Percentiles rank a stretch among this genome's conserved stretches.
Conservation (phyloP, 495 filamentous ascomycete species). For the Penicillium canariense region DNA sequence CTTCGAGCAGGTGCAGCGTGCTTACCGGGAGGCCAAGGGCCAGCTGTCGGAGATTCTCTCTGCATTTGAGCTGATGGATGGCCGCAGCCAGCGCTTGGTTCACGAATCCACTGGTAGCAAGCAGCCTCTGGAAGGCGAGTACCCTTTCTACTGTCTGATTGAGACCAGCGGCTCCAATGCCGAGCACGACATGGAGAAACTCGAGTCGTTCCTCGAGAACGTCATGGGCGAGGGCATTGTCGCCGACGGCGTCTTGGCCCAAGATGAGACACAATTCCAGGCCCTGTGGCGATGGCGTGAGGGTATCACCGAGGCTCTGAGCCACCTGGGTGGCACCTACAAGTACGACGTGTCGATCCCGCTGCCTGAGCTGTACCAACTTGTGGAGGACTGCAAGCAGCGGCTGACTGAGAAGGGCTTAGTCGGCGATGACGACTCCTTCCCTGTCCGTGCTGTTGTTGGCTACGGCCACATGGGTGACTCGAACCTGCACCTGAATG, state of each 20-base stretch:
- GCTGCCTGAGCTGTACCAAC: conserved; percentile 75
- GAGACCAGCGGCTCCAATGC: conserved; percentile 93
- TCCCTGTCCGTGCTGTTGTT: conserved; percentile 83
- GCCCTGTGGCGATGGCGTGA: conserved; percentile 91
- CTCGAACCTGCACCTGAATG: conserved; percentile 89
- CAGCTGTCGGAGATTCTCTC: conserved; percentile 93
- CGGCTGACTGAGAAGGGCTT: conserved; percentile 70
- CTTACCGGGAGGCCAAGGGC: conserved; percentile 82
- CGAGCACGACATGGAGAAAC: conserved; percentile 88
- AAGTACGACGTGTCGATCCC: conserved; percentile 98
- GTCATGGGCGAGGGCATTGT: conserved; percentile 85
- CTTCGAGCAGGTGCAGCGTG: conserved; percentile 78
- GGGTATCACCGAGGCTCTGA: conserved; percentile 81
- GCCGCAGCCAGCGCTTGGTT: conserved; percentile 71
- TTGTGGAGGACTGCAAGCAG: conserved; percentile 79
- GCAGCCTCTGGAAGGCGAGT: conserved; percentile 71
- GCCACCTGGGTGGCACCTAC: conserved; percentile 93
- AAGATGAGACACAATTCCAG: conserved; percentile 85
- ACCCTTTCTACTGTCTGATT: conserved; percentile 94
- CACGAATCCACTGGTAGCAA: conserved; percentile 70
- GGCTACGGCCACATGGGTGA: conserved; percentile 99
- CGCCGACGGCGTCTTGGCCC: conserved; percentile 81
- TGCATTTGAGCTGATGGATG: conserved; percentile 97
- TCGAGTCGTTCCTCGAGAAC: conserved; percentile 81
- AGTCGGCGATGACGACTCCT: conserved; percentile 70